Percentiles rank a stretch among this genome's conserved stretches.
Evolutionary conservation across 164 flowering plant species (phyloP).

Genomic region (Nymphaea thermarum): DNA sequence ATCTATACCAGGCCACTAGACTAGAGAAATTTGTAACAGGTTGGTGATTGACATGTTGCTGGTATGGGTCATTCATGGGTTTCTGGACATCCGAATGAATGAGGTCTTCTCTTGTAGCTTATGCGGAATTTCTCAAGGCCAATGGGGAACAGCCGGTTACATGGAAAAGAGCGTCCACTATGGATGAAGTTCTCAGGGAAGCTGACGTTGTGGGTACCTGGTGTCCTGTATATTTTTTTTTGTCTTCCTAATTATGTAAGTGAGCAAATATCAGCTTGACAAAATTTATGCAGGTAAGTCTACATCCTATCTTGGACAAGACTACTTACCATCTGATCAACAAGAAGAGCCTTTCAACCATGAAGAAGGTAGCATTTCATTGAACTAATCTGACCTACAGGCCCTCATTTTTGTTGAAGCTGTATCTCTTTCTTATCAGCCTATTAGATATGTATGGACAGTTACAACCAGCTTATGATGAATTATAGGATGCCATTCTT

Average conservation of each 20-base stretch:
- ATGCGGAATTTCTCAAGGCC: constrained; percentile 79
- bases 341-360: constrained; percentile 69
- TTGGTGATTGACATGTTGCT: neutral
- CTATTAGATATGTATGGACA: neutral
- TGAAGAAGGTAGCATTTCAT: constrained; percentile 61
- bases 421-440: neutral
- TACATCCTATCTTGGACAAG: constrained; percentile 88
- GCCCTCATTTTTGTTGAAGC: neutral
- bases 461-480: neutral
- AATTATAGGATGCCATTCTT: constrained; percentile 72
- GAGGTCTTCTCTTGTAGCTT: constrained; percentile 32
- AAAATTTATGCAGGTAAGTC: constrained; percentile 51
- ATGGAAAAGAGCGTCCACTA: constrained; percentile 76
- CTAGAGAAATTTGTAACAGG: constrained; percentile 97
- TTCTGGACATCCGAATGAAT: neutral
- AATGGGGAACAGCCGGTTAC: constrained; percentile 80
- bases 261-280: neutral
- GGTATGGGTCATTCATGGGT: neutral
- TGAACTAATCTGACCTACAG: neutral
- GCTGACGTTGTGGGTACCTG: constrained; percentile 65
- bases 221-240: too few relatives aligned
- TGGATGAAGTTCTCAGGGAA: constrained; percentile 81
- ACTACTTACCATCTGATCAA: constrained; percentile 90
- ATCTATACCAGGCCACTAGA: constrained; percentile 83
- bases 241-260: neutral